Evolutionary conservation across 2,329 filamentous ascomycete genomes (phyloP).

Genomic region (Claviceps pazoutovae): DNA sequence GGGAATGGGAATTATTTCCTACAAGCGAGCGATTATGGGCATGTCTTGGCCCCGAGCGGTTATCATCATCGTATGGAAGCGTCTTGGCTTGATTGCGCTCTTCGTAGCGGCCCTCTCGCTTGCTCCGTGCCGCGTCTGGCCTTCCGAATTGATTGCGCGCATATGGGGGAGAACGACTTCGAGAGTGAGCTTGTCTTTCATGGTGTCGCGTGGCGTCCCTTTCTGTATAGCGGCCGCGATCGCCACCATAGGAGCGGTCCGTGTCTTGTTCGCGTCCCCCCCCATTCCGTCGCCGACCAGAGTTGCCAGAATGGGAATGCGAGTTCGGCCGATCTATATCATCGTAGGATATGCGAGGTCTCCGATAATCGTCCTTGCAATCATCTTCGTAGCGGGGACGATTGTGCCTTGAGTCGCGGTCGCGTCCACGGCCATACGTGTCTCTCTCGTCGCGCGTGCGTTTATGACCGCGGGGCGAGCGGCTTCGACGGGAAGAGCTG

Average conservation of each 20-base stretch:
- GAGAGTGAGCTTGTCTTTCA: constrained; percentile 42
- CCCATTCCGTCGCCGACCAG: constrained; percentile 11
- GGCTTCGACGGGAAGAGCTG: constrained; percentile 31
- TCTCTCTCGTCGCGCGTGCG: constrained; percentile 51
- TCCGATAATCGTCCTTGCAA: constrained; percentile 30
- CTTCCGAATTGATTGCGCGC: constrained; percentile 24
- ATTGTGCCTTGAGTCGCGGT: constrained; percentile 42
- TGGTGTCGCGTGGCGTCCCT: constrained; percentile 13
- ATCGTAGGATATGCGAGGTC: constrained; percentile 37
- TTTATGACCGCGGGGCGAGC: constrained; percentile 55
- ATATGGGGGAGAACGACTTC: constrained; percentile 39
- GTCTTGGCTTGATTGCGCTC: constrained; percentile 4
- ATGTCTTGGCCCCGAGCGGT: constrained; percentile 23
- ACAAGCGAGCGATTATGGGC: constrained; percentile 47
- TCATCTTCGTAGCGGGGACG: constrained; percentile 50
- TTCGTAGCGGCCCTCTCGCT: constrained; percentile 13
- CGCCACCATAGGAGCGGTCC: constrained; percentile 10
- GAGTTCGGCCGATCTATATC: constrained; percentile 40
- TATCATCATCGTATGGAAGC: constrained; percentile 6
- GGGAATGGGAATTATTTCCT: constrained; percentile 42
- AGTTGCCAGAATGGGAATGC: constrained; percentile 5
- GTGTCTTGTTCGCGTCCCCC: constrained; percentile 30
- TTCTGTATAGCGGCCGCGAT: constrained; percentile 24
- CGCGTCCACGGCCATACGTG: constrained; percentile 29
- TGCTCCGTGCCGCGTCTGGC: constrained; percentile 20